Evolutionary conservation across 2,329 filamentous ascomycete species (phyloP).

Genomic region (Ophiosphaerella herpotricha): DNA sequence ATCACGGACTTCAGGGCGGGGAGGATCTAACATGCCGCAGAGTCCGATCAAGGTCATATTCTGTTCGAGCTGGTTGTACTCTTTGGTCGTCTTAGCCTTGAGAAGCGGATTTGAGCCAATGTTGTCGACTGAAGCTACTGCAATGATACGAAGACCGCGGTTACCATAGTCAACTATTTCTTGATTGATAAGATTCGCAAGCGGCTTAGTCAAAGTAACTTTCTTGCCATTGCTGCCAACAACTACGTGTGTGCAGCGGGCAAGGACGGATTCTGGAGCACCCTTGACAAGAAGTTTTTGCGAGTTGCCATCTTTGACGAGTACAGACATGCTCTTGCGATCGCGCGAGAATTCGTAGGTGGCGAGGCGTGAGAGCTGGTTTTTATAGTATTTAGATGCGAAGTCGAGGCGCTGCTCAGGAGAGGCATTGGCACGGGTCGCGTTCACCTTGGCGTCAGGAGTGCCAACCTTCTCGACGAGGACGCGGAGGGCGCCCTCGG

Average conservation of each 20-base stretch:
- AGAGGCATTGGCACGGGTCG: slow-evolving; percentile 53
- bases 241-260: slow-evolving; percentile 83
- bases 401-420: slow-evolving; percentile 72
- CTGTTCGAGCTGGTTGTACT: slow-evolving; percentile 88
- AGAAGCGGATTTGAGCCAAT: slow-evolving; percentile 72
- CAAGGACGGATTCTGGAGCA: slow-evolving; percentile 90
- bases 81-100: slow-evolving; percentile 77
- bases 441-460: slow-evolving; percentile 65
- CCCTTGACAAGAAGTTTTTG: slow-evolving; percentile 94
- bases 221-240: slow-evolving; percentile 79
- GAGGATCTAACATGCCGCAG: slow-evolving; percentile 95
- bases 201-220: slow-evolving; percentile 71
- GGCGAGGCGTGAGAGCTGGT: slow-evolving; percentile 72
- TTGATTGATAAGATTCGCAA: slow-evolving; percentile 71
- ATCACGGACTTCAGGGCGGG: slow-evolving; percentile 83
- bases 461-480: slow-evolving; percentile 95
- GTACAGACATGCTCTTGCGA: slow-evolving; percentile 98
- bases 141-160: slow-evolving; percentile 90
- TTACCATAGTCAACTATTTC: slow-evolving; percentile 92
- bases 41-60: slow-evolving; percentile 93
- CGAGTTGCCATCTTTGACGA: slow-evolving; percentile 71
- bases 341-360: slow-evolving; percentile 98
- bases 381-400: slow-evolving; percentile 84
- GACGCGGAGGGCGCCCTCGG: slow-evolving; percentile 88
- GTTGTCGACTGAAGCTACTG: slow-evolving; percentile 82